Percentiles rank a stretch among this genome's conserved stretches.
Evolutionary conservation across 139 green algal species (phyloP).

Genomic region (Haematococcus sp.): DNA sequence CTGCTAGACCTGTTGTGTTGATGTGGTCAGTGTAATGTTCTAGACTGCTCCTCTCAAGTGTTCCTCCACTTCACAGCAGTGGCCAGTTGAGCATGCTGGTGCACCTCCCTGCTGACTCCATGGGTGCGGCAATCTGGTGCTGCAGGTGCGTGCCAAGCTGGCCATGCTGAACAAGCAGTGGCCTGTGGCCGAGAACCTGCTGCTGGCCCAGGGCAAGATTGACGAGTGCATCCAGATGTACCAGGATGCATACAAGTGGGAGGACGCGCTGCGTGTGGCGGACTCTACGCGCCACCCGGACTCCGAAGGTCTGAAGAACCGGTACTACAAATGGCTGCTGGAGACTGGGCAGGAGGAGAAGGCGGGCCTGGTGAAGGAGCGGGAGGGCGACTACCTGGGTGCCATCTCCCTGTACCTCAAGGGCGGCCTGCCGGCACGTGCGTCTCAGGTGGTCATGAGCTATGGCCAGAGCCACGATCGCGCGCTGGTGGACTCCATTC

Average conservation of each 20-base stretch:
- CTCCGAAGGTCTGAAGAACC: constrained; percentile 45
- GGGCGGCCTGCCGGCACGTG: constrained; percentile 64
- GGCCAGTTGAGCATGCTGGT: too few relatives aligned
- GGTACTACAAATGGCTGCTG: constrained; percentile 64
- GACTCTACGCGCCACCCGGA: constrained; percentile 51
- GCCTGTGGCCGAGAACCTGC: constrained; percentile 61
- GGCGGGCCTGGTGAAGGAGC: constrained; percentile 67
- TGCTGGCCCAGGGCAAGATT: constrained; percentile 65
- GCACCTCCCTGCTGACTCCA: too few relatives aligned
- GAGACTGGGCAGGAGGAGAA: constrained; percentile 64
- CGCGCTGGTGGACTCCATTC: constrained; percentile 61
- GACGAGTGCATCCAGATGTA: constrained; percentile 63
- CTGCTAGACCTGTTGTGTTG: too few relatives aligned
- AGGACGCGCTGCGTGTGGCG: constrained; percentile 71
- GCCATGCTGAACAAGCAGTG: constrained; percentile 65
- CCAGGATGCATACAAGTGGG: constrained; percentile 55
- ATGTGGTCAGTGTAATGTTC: too few relatives aligned
- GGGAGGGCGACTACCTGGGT: constrained; percentile 63
- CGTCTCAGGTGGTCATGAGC: constrained; percentile 55
- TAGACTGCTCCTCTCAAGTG: too few relatives aligned
- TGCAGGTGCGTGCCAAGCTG: constrained; percentile 56
- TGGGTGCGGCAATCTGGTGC: too few relatives aligned
- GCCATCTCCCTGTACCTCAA: constrained; percentile 82
- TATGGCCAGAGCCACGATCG: constrained; percentile 42
- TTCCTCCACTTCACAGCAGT: too few relatives aligned